phyloP scores from a whole-genome alignment of 2,329 filamentous ascomycete genomes.

The Microdochium trichocladiopsis region DNA sequence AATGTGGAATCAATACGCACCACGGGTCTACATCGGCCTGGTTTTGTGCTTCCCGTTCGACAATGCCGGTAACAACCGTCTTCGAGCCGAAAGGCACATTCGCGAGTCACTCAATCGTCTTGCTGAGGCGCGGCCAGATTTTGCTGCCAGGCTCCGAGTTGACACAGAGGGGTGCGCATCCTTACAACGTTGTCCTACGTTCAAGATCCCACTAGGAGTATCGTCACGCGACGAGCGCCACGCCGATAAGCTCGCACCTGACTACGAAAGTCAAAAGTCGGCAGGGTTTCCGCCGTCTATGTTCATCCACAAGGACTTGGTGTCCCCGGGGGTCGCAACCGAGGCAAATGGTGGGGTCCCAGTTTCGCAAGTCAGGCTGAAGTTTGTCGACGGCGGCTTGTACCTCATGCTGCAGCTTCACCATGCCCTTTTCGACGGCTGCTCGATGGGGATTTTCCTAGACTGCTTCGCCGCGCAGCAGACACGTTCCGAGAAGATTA shows the following conservation, averaged over 20 bases:
- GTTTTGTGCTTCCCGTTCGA: conserved; percentile 23
- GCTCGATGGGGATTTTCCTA: conserved; percentile 29
- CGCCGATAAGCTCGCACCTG: conserved; percentile 1
- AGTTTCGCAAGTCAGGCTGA: conserved; percentile 28
- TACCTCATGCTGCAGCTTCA: conserved; percentile 32
- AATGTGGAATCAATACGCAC: conserved; percentile 23
- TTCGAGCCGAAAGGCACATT: conserved; percentile 15
- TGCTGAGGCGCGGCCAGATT: conserved; percentile 18
- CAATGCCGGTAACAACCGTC: conserved; percentile 6
- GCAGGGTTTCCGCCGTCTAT: conserved; percentile 17
- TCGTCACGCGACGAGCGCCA: conserved; percentile 8
- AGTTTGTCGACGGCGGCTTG: conserved; percentile 29
- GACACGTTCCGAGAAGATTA: conserved; percentile 11
- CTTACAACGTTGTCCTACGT: conserved; percentile 13
- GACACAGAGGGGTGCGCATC: conserved; percentile 12
- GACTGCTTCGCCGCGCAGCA: conserved; percentile 28
- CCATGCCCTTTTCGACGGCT: conserved; percentile 33
- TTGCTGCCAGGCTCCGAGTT: conserved; percentile 18
- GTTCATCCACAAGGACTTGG: conserved; percentile 16
- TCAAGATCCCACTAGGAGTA: conserved; percentile 18
- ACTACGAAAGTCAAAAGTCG: conserved; percentile 15
- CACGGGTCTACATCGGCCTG: conserved; percentile 23
- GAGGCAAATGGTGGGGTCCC: conserved; percentile 19
- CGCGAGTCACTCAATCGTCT: conserved; percentile 16
- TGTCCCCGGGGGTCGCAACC: conserved; percentile 11